Evolutionary conservation across 768 basidiomycete genomes (phyloP), one percentile per base, ranked within the genome.

Genomic region (Tulasnella sp.): DNA sequence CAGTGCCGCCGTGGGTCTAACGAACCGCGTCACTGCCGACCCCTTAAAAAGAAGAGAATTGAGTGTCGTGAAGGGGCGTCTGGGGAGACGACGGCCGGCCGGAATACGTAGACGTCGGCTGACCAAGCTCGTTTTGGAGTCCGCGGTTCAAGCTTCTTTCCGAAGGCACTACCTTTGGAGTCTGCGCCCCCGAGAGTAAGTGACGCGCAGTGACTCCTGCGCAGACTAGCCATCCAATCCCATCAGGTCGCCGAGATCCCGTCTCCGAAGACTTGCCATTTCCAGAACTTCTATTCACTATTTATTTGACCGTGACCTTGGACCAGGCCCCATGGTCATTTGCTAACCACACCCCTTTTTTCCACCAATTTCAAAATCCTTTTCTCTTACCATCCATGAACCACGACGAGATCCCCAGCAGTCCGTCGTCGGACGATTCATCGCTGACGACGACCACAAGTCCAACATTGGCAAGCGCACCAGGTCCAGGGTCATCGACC

Each of bases 401-500:
- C 52, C 22, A 59, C 52, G 52, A 59, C 52, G 52, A 59, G 52
- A 29, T 29, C 22, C 52, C 52, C 11, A 29, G 52, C n/a, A 59
- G 52, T 22, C 52, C 52, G 26, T 22, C 22, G 16, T 59, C 52
- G 26, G 52, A 59, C 52, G 52, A 59, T 59, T 59, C 52, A 29
- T 59, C 52, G 14, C 19, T 59, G 29, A 59, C 52, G 52, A 59
- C 52, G 5, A 59, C 52, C 52, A 59, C 52, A 32, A 59, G 52
- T 22, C 52, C 52, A 5, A 59, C 52, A 32, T 59, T 29, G 16
- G 22, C 52, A 12, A 52, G 47, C 47, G 29, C 29, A 59, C 52
- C 62, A 22, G 71, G 62, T 1, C 71, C 71, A 19, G 64, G 71
- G 7, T 36, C 71, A 40, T 72, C 71, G 8, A 72, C 62, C 14